Evolutionary conservation across 768 basidiomycete genomes (phyloP).

Genomic region (Calocybe indica): DNA sequence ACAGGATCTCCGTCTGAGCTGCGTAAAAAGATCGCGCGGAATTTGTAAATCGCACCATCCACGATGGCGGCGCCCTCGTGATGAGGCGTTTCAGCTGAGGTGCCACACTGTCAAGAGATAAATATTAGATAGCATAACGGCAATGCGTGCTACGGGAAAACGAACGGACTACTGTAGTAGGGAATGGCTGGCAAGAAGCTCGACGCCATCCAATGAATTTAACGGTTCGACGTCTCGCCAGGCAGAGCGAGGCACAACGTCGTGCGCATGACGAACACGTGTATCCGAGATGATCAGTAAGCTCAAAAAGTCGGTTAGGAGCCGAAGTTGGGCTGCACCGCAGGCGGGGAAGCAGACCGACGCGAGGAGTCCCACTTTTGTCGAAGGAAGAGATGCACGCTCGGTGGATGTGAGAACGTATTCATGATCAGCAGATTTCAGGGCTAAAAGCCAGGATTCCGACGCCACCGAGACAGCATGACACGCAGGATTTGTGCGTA

Average conservation of each 20-base stretch:
- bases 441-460: slow-evolving; percentile 21
- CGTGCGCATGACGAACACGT: slow-evolving; percentile 14
- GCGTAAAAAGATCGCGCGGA: slow-evolving; percentile 27
- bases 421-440: slow-evolving; percentile 7
- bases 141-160: too few relatives aligned
- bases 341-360: slow-evolving; percentile 54
- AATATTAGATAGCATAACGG: too few relatives aligned
- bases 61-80: slow-evolving; percentile 24
- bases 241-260: slow-evolving; percentile 9
- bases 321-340: slow-evolving; percentile 48
- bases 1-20: slow-evolving; percentile 24
- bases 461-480: slow-evolving; percentile 24
- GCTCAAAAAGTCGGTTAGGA: slow-evolving; percentile 45
- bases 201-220: slow-evolving; percentile 8
- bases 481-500: slow-evolving; percentile 35
- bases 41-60: slow-evolving; percentile 35
- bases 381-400: slow-evolving; percentile 17
- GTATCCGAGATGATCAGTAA: slow-evolving; percentile 32
- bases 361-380: slow-evolving; percentile 45
- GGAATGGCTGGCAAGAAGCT: slow-evolving; percentile 15
- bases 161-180: slow-evolving; percentile 30
- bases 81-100: slow-evolving; percentile 28
- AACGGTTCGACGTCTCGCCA: slow-evolving; percentile 13
- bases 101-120: slow-evolving; percentile 28
- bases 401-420: slow-evolving; percentile 20